Evolutionary conservation across 1,284 basidiomycete species (phyloP).

Genomic region (Takashimella koratensis): DNA sequence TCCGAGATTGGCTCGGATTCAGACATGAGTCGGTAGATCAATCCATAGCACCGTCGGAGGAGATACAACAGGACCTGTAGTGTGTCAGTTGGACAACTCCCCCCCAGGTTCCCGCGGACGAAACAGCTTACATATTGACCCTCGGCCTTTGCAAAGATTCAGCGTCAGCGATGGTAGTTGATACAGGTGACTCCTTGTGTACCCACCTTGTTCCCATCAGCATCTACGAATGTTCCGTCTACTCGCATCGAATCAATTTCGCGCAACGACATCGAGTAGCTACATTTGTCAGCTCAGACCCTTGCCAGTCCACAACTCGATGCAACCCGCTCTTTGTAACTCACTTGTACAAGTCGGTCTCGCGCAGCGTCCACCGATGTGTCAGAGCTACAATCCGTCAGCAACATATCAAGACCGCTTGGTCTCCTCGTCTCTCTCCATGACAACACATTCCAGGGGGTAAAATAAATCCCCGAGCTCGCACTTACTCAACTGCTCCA

Average conservation of each 20-base stretch:
- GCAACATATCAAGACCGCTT: background rate
- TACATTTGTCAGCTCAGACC: conserved; percentile 22
- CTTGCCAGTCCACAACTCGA: background rate
- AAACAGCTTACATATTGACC: conserved; percentile 35
- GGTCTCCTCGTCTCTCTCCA: too few relatives aligned
- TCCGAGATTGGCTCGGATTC: conserved; percentile 99
- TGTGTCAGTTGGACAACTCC: background rate
- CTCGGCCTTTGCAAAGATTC: conserved; percentile 17
- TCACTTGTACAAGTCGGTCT: conserved; percentile 87
- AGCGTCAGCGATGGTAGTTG: background rate
- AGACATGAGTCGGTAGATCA: conserved; percentile 89
- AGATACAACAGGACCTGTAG: conserved; percentile 83
- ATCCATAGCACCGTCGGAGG: conserved; percentile 88
- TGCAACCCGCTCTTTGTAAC: conserved; percentile 6
- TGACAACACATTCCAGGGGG: too few relatives aligned
- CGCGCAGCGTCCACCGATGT: conserved; percentile 93
- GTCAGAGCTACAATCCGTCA: conserved; percentile 62
- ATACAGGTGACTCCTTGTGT: background rate
- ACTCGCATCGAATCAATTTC: conserved; percentile 97
- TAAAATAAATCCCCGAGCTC: too few relatives aligned
- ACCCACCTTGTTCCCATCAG: conserved; percentile 71
- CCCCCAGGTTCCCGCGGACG: background rate
- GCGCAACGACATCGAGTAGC: conserved; percentile 85
- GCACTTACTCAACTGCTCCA: conserved; percentile 43
- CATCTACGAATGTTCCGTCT: conserved; percentile 94